These are phyloP conservation scores for Panaeolus papilionaceus DNA, from an alignment of 768 basidiomycete genomes.

Conservation along the genomic window DNA sequence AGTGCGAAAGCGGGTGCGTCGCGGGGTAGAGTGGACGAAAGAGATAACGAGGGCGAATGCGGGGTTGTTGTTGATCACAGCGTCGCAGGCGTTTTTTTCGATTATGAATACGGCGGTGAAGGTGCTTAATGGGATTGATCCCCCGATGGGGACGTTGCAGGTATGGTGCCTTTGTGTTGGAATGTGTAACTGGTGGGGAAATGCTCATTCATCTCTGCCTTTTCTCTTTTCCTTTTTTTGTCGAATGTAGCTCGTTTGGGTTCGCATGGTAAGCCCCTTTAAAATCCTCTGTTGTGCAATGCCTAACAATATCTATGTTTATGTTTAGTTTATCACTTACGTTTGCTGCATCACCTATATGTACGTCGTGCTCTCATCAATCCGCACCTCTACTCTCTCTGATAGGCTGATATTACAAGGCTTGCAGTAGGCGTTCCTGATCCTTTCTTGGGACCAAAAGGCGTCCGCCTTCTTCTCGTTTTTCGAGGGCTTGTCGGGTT, in stretches of 20 bases:
- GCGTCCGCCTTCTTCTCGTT: slow-evolving; percentile 61
- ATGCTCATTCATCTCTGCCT: not conserved
- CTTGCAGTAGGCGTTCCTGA: slow-evolving; percentile 46
- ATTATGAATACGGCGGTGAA: slow-evolving; percentile 71
- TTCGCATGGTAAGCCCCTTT: slow-evolving; percentile 19
- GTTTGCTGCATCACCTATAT: slow-evolving; percentile 20
- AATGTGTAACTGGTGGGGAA: too few relatives aligned
- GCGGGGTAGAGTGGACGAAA: not conserved
- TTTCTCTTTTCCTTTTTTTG: not conserved
- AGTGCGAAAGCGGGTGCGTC: not conserved
- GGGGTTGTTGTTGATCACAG: slow-evolving; percentile 65
- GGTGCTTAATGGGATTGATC: slow-evolving; percentile 59
- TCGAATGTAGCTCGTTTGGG: slow-evolving; percentile 17
- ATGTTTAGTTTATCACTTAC: slow-evolving; percentile 16
- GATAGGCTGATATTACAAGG: not conserved
- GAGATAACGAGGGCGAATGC: slow-evolving; percentile 44
- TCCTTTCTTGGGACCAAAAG: slow-evolving; percentile 74
- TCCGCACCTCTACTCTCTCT: not conserved
- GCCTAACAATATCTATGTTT: not conserved
- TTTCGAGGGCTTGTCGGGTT: slow-evolving; percentile 71
- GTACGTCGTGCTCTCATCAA: slow-evolving; percentile 15
- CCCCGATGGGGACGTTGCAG: slow-evolving; percentile 64
- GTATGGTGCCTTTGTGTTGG: slow-evolving; percentile 35
- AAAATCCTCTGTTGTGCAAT: not conserved
- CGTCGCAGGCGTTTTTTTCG: slow-evolving; percentile 64